phyloP scores from a whole-genome alignment of 2,329 filamentous ascomycete species.

The Hymenoscyphus fructigenus region DNA sequence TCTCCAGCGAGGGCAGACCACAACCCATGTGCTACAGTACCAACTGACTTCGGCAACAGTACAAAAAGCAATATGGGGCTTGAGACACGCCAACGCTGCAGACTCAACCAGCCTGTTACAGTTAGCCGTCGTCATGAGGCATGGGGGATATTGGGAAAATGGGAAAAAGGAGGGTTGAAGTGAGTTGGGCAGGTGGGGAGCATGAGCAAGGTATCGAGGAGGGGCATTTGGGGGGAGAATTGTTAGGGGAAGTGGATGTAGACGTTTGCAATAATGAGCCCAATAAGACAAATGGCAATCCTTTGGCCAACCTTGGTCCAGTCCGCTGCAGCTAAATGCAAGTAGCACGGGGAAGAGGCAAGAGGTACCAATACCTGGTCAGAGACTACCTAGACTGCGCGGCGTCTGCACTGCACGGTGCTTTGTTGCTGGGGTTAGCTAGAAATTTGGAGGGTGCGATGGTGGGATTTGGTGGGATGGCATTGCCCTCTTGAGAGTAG shows the following conservation, averaged over 20 bases:
- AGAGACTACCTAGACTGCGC: neutral
- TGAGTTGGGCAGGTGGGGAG: slow-evolving; percentile 28
- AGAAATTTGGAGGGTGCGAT: neutral
- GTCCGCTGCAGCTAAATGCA: slow-evolving; percentile 27
- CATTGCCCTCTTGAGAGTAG: neutral
- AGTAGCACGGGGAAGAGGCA: slow-evolving; percentile 16
- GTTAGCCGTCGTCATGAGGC: slow-evolving; percentile 30
- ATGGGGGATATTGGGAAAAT: slow-evolving; percentile 11
- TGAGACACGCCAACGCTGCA: slow-evolving; percentile 35
- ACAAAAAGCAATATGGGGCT: slow-evolving; percentile 32
- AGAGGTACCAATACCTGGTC: slow-evolving; percentile 24
- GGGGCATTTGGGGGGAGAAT: slow-evolving; percentile 25
- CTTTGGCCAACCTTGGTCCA: slow-evolving; percentile 8
- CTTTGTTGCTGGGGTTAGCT: neutral
- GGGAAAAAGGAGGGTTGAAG: slow-evolving; percentile 22
- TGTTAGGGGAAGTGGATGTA: slow-evolving; percentile 15
- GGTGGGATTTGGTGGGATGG: neutral
- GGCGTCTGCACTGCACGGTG: slow-evolving; percentile 1
- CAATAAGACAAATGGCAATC: slow-evolving; percentile 14
- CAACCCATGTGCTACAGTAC: slow-evolving; percentile 34
- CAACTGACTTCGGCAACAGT: slow-evolving; percentile 27
- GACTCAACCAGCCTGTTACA: slow-evolving; percentile 30
- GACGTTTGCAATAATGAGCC: slow-evolving; percentile 20
- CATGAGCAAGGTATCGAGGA: slow-evolving; percentile 20
- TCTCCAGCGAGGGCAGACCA: slow-evolving; percentile 34